Conservation (phyloP, 495 filamentous ascomycete genomes). For the Aspergillus bridgeri region DNA sequence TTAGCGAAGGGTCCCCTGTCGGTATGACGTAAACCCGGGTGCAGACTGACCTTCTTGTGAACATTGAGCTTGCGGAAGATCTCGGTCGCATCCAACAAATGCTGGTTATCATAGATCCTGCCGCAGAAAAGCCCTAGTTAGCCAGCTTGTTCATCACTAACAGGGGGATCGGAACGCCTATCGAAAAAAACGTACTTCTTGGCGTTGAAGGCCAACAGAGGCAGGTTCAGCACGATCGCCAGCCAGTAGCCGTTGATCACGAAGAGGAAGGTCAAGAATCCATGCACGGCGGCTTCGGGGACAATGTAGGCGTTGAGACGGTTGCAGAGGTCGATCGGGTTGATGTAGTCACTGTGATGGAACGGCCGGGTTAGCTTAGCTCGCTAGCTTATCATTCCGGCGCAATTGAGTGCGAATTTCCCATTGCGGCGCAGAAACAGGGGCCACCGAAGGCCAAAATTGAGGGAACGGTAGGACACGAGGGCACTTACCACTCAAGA, state of each 20-base stretch:
- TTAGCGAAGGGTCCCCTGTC: constrained; percentile 8
- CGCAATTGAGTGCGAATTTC: constrained; percentile 8
- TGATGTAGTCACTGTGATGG: constrained; percentile 88
- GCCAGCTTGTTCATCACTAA: constrained; percentile 2
- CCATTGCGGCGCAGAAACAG: not conserved
- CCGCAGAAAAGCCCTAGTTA: not conserved
- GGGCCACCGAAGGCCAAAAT: not conserved
- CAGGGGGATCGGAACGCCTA: constrained; percentile 19
- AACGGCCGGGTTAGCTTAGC: constrained; percentile 19
- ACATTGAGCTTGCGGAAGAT: constrained; percentile 99
- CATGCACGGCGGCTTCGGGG: constrained; percentile 96
- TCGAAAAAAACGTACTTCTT: constrained; percentile 73
- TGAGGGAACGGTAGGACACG: not conserved
- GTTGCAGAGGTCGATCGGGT: constrained; percentile 99
- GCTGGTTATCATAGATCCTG: constrained; percentile 95
- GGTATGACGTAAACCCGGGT: constrained; percentile 7
- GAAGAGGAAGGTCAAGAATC: constrained; percentile 90
- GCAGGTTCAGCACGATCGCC: constrained; percentile 85
- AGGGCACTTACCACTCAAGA: constrained; percentile 77
- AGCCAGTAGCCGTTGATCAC: constrained; percentile 99
- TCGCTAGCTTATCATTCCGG: constrained; percentile 4
- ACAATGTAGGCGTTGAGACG: constrained; percentile 99
- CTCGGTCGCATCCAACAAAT: constrained; percentile 95
- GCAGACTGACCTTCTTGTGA: constrained; percentile 83
- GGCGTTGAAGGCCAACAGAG: constrained; percentile 86